Percentiles rank a stretch among this genome's conserved stretches.
These are phyloP conservation scores for Sphagnum tenellum DNA, from an alignment of 225 moss, liverwort and hornwort genomes.

Conservation along the genomic window DNA sequence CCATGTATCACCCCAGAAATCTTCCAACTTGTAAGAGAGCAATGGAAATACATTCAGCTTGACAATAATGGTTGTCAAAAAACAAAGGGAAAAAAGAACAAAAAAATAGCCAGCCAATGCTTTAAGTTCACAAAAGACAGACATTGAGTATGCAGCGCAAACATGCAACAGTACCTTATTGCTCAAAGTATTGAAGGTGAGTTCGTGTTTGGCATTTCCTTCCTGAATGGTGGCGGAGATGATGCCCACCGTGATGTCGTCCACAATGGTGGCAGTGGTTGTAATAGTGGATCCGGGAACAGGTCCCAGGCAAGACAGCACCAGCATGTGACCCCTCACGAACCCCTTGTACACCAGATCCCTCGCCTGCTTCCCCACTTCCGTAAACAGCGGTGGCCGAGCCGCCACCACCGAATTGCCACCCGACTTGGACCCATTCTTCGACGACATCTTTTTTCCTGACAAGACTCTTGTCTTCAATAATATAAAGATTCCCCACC, in stretches of 20 bases:
- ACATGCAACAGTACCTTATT: constrained; percentile 22
- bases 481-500: no score
- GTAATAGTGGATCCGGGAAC: constrained; percentile 38
- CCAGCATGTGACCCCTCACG: constrained; percentile 55
- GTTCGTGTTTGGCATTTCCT: constrained; percentile 33
- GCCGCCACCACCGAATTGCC: no score
- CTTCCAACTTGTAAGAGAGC: background rate
- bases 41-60: background rate
- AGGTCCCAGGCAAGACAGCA: constrained; percentile 62
- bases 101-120: no score
- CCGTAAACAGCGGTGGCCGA: constrained; percentile 43
- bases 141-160: background rate
- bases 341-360: constrained; percentile 77
- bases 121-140: constrained; percentile 3
- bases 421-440: no score
- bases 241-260: constrained; percentile 48
- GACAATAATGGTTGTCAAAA: background rate
- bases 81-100: background rate
- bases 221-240: constrained; percentile 43
- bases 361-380: constrained; percentile 70
- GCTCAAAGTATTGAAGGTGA: constrained; percentile 54
- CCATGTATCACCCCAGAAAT: constrained; percentile 4
- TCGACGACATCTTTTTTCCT: no score
- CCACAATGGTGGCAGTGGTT: constrained; percentile 59
- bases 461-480: no score